phyloP scores from a whole-genome alignment of 352 stramenopile species.

The Saprolegnia diclina region DNA sequence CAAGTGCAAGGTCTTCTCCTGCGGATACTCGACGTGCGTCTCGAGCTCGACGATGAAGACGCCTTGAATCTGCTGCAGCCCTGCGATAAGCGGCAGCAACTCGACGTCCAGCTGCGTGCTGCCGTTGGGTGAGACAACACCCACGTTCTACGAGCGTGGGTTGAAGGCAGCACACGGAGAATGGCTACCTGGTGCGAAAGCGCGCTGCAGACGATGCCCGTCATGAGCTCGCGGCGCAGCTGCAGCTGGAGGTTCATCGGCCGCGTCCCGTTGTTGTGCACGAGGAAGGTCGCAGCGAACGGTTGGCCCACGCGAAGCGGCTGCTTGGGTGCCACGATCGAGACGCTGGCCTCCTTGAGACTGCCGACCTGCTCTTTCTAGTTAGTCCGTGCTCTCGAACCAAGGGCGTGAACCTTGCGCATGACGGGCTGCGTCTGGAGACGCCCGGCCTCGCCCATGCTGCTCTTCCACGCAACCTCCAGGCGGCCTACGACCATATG shows the following conservation, averaged over 20 bases:
- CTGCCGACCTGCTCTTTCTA: conserved; percentile 20
- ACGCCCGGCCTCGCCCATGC: conserved; percentile 68
- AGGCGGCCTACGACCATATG: conserved; percentile 41
- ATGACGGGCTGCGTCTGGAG: conserved; percentile 77
- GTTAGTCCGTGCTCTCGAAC: too few relatives aligned
- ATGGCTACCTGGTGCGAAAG: conserved; percentile 60
- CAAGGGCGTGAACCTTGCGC: conserved; percentile 34
- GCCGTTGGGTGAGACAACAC: conserved; percentile 43
- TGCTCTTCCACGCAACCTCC: conserved; percentile 78
- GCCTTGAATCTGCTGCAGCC: conserved; percentile 55
- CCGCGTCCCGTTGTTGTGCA: conserved; percentile 66
- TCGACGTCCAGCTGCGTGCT: conserved; percentile 44
- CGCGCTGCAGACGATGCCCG: conserved; percentile 62
- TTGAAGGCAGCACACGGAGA: not conserved
- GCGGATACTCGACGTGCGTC: conserved; percentile 51
- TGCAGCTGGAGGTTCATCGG: conserved; percentile 66
- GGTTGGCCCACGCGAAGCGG: conserved; percentile 44
- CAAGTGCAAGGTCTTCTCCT: conserved; percentile 31
- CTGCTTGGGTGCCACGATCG: conserved; percentile 30
- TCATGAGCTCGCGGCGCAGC: conserved; percentile 64
- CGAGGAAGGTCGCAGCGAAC: conserved; percentile 44
- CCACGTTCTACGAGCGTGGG: conserved; percentile 46
- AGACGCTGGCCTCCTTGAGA: conserved; percentile 20
- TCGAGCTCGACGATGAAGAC: conserved; percentile 63
- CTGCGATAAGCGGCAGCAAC: conserved; percentile 59